A percentile compares a stretch with the other conserved stretches of the same genome.
Evolutionary conservation across 257 asterid genomes (phyloP).

Genomic region (Striga asiatica): DNA sequence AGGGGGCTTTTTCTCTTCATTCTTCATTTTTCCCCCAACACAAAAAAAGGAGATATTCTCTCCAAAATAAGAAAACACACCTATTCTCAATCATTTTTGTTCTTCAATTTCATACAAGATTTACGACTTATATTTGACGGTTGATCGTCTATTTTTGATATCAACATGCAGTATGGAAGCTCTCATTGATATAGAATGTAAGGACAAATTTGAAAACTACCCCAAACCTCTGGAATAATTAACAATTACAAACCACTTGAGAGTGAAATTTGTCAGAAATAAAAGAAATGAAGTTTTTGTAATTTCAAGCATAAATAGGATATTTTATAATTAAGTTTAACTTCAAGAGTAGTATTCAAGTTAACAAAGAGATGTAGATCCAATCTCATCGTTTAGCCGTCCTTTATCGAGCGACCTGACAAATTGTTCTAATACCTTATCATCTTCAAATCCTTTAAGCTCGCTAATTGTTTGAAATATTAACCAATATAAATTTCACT

Average conservation of each 20-base stretch:
- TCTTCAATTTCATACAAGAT: too few species aligned
- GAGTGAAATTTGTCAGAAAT: not conserved
- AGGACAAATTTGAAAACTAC: not conserved
- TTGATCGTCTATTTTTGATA: too few species aligned
- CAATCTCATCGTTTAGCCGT: not conserved
- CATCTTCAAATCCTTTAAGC: conserved; percentile 7
- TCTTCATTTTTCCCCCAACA: too few species aligned
- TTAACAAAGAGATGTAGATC: not conserved
- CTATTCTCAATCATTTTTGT: too few species aligned
- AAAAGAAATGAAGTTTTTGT: not conserved
- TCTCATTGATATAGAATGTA: not conserved
- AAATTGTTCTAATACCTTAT: not conserved
- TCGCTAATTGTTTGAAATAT: too few species aligned
- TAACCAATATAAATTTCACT: not conserved
- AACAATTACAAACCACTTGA: not conserved
- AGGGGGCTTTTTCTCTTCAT: too few species aligned
- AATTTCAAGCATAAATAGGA: not conserved
- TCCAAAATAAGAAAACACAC: too few species aligned
- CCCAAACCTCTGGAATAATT: not conserved
- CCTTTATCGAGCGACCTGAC: not conserved
- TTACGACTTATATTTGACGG: too few species aligned
- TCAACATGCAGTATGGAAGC: not conserved
- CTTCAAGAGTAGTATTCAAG: not conserved
- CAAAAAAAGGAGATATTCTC: too few species aligned
- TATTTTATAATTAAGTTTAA: not conserved